phyloP scores from a whole-genome alignment of 2,329 filamentous ascomycete species.

The Pseudopyrenochaeta lycopersici region DNA sequence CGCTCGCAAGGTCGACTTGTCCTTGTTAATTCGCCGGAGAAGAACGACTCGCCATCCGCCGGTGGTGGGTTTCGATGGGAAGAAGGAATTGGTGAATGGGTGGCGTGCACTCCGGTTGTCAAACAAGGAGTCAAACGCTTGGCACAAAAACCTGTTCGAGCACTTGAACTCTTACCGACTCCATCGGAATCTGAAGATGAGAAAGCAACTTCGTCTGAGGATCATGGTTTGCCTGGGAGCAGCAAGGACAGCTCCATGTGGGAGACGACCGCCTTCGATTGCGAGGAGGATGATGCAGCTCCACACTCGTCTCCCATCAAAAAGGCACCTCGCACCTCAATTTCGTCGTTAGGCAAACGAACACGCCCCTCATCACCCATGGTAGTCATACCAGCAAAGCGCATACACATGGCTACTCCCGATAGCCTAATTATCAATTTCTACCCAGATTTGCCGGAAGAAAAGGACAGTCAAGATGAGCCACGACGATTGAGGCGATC shows the following conservation, averaged over 20 bases:
- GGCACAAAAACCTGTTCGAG: slow-evolving; percentile 24
- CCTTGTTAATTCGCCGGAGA: slow-evolving; percentile 37
- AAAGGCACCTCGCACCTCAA: slow-evolving; percentile 10
- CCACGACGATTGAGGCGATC: slow-evolving; percentile 17
- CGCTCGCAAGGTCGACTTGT: slow-evolving; percentile 35
- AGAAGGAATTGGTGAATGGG: slow-evolving; percentile 57
- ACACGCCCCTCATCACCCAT: slow-evolving; percentile 33
- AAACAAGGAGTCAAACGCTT: slow-evolving; percentile 27
- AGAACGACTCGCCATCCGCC: slow-evolving; percentile 35
- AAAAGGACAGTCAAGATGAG: slow-evolving; percentile 9
- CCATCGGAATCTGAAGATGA: slow-evolving; percentile 36
- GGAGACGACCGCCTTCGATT: slow-evolving; percentile 19
- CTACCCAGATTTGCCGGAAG: slow-evolving; percentile 27
- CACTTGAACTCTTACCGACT: slow-evolving; percentile 36
- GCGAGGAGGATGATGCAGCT: slow-evolving; percentile 23
- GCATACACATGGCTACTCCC: slow-evolving; percentile 23
- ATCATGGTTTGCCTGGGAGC: slow-evolving; percentile 4
- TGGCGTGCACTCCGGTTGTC: slow-evolving; percentile 51
- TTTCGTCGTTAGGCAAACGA: slow-evolving; percentile 31
- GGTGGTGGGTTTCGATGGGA: slow-evolving; percentile 53
- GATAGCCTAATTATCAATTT: slow-evolving; percentile 18
- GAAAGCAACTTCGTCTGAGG: slow-evolving; percentile 19
- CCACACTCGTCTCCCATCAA: slow-evolving; percentile 40
- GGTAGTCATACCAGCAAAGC: slow-evolving; percentile 39
- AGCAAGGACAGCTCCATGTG: slow-evolving; percentile 11